Conservation (phyloP, 352 stramenopile genomes). For the Pythium aphanidermatum region DNA sequence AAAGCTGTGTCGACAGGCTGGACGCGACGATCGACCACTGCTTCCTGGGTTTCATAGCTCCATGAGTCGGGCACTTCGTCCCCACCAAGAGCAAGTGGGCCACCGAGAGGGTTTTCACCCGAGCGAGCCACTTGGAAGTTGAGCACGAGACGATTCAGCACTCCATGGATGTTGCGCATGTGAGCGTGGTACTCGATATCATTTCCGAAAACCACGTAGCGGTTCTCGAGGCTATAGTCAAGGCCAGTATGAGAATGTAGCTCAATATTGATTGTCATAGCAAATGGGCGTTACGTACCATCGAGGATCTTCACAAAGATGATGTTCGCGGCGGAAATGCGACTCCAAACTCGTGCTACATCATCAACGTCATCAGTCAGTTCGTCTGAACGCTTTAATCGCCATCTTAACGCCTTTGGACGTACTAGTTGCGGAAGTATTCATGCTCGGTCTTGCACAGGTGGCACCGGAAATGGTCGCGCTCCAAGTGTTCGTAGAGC, state of each 20-base stretch:
- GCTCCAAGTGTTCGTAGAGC: constrained; percentile 83
- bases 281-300: constrained; percentile 37
- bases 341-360: constrained; percentile 67
- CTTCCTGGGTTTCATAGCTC: constrained; percentile 37
- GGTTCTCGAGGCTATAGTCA: constrained; percentile 56
- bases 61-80: constrained; percentile 53
- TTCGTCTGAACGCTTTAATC: too few species aligned
- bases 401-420: too few species aligned
- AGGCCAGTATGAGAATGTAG: background rate
- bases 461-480: constrained; percentile 89
- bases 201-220: constrained; percentile 84
- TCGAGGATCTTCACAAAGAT: constrained; percentile 75
- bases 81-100: constrained; percentile 10
- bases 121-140: constrained; percentile 68
- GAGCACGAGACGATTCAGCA: constrained; percentile 62
- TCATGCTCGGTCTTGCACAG: constrained; percentile 85
- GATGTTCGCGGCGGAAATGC: constrained; percentile 80
- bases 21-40: constrained; percentile 16
- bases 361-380: background rate
- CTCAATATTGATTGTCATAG: background rate
- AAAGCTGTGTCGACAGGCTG: constrained; percentile 52
- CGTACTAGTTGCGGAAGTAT: constrained; percentile 89
- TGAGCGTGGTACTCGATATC: constrained; percentile 85
- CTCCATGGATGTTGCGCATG: constrained; percentile 72
- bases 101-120: constrained; percentile 50